phyloP scores from a whole-genome alignment of 441 rosid species.

The Erodium texanum region DNA sequence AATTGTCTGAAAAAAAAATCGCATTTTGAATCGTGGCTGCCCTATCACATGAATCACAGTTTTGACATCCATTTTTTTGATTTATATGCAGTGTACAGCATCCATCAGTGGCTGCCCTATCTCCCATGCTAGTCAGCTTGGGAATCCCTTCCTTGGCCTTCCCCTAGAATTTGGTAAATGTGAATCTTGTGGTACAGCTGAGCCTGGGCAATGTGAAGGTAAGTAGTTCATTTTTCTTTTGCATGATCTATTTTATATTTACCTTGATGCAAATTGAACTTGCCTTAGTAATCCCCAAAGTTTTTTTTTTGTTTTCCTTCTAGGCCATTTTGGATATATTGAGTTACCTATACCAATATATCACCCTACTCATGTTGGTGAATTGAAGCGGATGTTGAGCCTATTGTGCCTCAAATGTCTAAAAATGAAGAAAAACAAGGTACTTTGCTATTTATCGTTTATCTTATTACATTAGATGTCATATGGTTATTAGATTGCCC shows the following conservation, averaged over 20 bases:
- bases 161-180: conserved; percentile 92
- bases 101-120: conserved; percentile 64
- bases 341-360: conserved; percentile 74
- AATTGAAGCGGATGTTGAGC: conserved; percentile 65
- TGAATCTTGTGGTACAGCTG: conserved; percentile 85
- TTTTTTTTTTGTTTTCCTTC: conserved; percentile 11
- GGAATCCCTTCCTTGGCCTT: conserved; percentile 82
- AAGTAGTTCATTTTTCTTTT: conserved; percentile 23
- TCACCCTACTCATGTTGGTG: conserved; percentile 80
- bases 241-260: background rate
- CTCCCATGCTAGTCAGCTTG: conserved; percentile 65
- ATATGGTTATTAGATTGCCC: too few relatives aligned
- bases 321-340: conserved; percentile 95
- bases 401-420: conserved; percentile 81
- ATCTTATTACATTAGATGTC: background rate
- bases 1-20: background rate
- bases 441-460: conserved; percentile 13
- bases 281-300: background rate
- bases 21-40: conserved; percentile 8
- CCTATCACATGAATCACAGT: background rate
- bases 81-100: conserved; percentile 43
- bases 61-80: conserved; percentile 9
- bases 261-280: background rate
- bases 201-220: conserved; percentile 84
- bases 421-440: conserved; percentile 65